Percentiles rank a stretch among this genome's conserved stretches.
Evolutionary conservation across 2,329 filamentous ascomycete species (phyloP).

Genomic region (Penicillium sp.): DNA sequence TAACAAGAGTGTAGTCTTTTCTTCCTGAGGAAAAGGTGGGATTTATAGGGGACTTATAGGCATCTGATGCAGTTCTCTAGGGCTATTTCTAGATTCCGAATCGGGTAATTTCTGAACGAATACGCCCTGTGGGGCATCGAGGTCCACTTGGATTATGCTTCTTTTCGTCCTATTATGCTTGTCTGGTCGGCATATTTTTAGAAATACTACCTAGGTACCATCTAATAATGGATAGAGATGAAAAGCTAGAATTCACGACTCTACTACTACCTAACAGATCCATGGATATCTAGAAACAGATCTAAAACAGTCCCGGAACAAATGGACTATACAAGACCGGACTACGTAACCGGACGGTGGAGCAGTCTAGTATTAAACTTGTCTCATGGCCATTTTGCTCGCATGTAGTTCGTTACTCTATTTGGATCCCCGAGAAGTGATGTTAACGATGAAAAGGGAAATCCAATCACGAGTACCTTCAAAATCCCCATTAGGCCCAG

Average conservation of each 20-base stretch:
- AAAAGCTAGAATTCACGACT: too few relatives aligned
- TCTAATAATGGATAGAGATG: neutral
- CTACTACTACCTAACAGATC: neutral
- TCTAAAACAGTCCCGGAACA: neutral
- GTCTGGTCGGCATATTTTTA: neutral
- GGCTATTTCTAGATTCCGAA: conserved; percentile 13
- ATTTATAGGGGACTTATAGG: neutral
- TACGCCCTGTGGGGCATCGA: conserved; percentile 19
- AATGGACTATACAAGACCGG: neutral
- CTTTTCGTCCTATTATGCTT: neutral
- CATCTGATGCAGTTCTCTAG: neutral
- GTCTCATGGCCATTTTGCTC: neutral
- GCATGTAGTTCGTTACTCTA: neutral
- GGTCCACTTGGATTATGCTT: conserved; percentile 2
- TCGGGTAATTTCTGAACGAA: conserved; percentile 28
- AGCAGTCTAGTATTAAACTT: neutral
- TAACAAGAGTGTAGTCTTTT: neutral
- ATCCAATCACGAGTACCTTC: neutral
- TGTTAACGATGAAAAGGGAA: neutral
- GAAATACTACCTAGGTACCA: neutral
- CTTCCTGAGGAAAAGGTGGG: neutral
- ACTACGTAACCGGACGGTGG: neutral
- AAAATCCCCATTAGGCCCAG: neutral
- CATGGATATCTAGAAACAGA: neutral
- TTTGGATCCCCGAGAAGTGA: neutral